Evolutionary conservation across 1,284 basidiomycete genomes (phyloP).

Genomic region (Ustilago curta): DNA sequence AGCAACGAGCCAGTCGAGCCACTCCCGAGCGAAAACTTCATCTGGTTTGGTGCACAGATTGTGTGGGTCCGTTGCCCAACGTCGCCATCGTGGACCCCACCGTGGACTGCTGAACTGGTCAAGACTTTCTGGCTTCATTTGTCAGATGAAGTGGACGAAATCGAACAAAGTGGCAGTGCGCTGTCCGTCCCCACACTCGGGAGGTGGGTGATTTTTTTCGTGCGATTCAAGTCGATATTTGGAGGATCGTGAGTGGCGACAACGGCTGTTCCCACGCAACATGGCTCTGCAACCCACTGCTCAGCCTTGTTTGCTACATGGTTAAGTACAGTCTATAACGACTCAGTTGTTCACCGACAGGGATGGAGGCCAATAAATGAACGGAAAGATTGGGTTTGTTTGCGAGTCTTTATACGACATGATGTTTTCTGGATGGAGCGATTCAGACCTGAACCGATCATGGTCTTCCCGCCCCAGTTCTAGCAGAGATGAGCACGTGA

Average conservation of each 20-base stretch:
- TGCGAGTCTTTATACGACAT: no score
- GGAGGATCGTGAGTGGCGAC: neutral
- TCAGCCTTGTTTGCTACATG: no score
- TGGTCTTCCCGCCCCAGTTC: no score
- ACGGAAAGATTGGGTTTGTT: no score
- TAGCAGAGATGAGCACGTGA: no score
- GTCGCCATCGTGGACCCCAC: neutral
- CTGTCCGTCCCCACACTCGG: neutral
- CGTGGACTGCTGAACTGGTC: neutral
- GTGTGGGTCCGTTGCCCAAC: neutral
- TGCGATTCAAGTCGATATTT: neutral
- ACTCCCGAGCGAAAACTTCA: neutral
- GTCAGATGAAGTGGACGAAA: conserved; percentile 3
- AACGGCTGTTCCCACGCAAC: no score
- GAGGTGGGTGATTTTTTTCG: neutral
- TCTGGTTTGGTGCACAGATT: neutral
- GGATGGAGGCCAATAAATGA: no score
- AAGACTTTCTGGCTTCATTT: neutral
- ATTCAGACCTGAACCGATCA: no score
- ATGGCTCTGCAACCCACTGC: no score
- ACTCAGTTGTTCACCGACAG: no score
- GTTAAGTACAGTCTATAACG: no score
- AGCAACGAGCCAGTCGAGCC: neutral
- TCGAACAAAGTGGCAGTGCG: neutral
- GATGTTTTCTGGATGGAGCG: no score